phyloP scores from a whole-genome alignment of 768 basidiomycete species.

The Boletus rex-veris region DNA sequence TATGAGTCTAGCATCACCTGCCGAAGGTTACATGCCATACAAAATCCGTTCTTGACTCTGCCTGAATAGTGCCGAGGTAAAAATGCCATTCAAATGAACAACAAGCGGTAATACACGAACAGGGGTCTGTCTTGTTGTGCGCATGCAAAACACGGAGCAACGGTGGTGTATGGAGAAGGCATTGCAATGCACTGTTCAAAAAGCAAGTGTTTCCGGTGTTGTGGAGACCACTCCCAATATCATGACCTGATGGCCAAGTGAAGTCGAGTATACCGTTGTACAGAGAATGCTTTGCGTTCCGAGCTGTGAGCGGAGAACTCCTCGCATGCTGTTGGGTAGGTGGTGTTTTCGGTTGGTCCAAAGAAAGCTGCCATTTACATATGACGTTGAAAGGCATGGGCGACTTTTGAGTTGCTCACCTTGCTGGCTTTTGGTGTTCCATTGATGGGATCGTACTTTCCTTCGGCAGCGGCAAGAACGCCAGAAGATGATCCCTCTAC shows the following conservation, averaged over 20 bases:
- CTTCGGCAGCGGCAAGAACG: constrained; percentile 63
- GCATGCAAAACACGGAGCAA: constrained; percentile 58
- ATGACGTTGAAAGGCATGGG: constrained; percentile 1
- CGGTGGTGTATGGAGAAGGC: constrained; percentile 88
- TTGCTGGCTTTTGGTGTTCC: constrained; percentile 53
- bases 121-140: constrained; percentile 50
- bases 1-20: constrained; percentile 55
- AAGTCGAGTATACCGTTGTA: constrained; percentile 55
- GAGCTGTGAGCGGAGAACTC: constrained; percentile 18
- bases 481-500: constrained; percentile 83
- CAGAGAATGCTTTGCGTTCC: constrained; percentile 38
- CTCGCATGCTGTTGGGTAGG: constrained; percentile 30
- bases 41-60: constrained; percentile 51
- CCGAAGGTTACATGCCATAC: constrained; percentile 75
- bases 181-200: constrained; percentile 91
- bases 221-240: constrained; percentile 60
- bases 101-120: constrained; percentile 41
- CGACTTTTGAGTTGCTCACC: constrained; percentile 33
- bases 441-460: constrained; percentile 82
- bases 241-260: constrained; percentile 53
- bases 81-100: neutral
- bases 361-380: constrained; percentile 3
- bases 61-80: constrained; percentile 31
- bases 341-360: constrained; percentile 23
- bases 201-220: constrained; percentile 96